Conservation (phyloP, 2,329 filamentous ascomycete genomes). For the Penicillium sclerotigenum region DNA sequence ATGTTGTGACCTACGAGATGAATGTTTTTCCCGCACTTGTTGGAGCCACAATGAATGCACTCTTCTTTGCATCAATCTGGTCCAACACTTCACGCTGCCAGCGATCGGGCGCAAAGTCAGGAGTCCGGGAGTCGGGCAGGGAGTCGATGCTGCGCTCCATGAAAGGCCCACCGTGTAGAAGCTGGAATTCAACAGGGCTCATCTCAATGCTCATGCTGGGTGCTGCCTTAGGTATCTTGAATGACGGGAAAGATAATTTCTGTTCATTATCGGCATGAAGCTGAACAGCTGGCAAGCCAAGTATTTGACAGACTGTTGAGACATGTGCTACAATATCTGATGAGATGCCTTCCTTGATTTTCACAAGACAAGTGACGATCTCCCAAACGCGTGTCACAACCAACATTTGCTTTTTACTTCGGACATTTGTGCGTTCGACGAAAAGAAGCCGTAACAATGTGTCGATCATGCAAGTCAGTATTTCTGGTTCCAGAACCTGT, state of each 20-base stretch:
- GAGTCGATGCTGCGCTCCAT: conserved; percentile 73
- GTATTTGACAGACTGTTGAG: conserved; percentile 28
- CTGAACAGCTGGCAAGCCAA: conserved; percentile 31
- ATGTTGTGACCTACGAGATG: conserved; percentile 50
- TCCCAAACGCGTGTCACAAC: conserved; percentile 28
- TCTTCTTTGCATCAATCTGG: conserved; percentile 66
- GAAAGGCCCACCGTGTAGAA: conserved; percentile 67
- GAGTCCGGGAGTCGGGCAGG: conserved; percentile 62
- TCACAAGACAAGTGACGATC: conserved; percentile 4
- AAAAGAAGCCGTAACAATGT: conserved; percentile 21
- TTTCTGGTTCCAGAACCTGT: conserved; percentile 45
- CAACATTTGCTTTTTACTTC: conserved; percentile 41
- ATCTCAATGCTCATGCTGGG: conserved; percentile 35
- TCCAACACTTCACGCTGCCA: conserved; percentile 76
- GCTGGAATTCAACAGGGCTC: conserved; percentile 60
- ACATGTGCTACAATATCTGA: conserved; percentile 41
- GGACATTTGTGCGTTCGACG: conserved; percentile 7
- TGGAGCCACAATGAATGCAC: conserved; percentile 71
- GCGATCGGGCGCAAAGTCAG: conserved; percentile 66
- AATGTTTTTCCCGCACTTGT: conserved; percentile 81
- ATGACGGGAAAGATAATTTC: conserved; percentile 22
- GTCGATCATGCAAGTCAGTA: conserved; percentile 35
- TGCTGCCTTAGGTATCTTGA: conserved; percentile 11
- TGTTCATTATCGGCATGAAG: conserved; percentile 13
- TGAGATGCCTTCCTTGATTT: conserved; percentile 39